These are phyloP conservation scores for Paecilomyces fulvus DNA, from an alignment of 2,329 filamentous ascomycete species.

Conservation along the genomic window DNA sequence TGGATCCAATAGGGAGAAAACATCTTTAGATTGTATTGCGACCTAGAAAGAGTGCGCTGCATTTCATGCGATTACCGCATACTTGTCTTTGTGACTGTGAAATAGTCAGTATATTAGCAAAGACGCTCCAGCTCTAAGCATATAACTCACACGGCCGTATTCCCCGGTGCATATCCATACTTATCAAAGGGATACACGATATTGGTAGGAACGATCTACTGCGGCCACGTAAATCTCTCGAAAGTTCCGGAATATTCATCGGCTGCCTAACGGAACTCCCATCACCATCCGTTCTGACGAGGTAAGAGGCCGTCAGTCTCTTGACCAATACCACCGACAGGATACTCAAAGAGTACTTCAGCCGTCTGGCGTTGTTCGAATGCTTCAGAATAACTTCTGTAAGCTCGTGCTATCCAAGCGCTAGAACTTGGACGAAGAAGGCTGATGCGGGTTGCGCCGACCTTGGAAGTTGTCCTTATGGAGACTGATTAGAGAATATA, in stretches of 20 bases:
- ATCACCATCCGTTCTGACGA: not conserved
- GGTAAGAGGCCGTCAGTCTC: not conserved
- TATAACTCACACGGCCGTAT: conserved; percentile 27
- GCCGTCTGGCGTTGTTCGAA: conserved; percentile 3
- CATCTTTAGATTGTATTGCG: too few species aligned
- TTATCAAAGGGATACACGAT: conserved; percentile 16
- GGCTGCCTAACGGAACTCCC: not conserved
- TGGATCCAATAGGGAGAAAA: conserved; percentile 12
- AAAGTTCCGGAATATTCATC: conserved; percentile 10
- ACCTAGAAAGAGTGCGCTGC: conserved; percentile 21
- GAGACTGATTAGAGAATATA: not conserved
- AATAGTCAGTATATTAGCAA: not conserved
- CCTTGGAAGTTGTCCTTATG: conserved; percentile 3
- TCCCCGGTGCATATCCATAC: conserved; percentile 31
- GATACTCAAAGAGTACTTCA: not conserved
- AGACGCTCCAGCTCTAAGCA: not conserved
- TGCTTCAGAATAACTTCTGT: conserved; percentile 9
- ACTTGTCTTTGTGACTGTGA: conserved; percentile 12
- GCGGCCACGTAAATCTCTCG: conserved; percentile 25
- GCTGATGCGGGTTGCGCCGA: conserved; percentile 34
- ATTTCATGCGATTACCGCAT: conserved; percentile 30
- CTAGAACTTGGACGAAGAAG: conserved; percentile 25
- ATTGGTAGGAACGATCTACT: conserved; percentile 13
- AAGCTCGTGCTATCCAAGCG: conserved; percentile 11
- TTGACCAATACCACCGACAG: not conserved